Evolutionary conservation across 768 basidiomycete species (phyloP).

Genomic region (Pisolithus marmoratus): DNA sequence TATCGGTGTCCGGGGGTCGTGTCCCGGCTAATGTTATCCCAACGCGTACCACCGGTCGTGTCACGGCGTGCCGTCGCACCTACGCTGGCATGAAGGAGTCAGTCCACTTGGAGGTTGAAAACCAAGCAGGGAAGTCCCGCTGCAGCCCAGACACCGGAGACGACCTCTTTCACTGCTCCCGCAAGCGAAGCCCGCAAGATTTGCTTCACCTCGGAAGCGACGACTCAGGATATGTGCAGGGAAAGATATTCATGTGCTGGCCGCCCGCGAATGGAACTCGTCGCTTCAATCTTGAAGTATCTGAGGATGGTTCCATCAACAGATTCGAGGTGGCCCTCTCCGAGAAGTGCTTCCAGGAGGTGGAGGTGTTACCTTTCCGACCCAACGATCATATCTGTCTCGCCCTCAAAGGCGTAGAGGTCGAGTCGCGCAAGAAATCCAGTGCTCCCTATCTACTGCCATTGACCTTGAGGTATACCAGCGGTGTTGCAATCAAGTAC

Average conservation of each 20-base stretch:
- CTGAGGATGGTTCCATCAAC: constrained; percentile 10
- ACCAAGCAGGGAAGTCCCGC: background rate
- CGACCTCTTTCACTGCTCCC: constrained; percentile 18
- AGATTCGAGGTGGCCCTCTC: constrained; percentile 37
- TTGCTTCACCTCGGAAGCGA: constrained; percentile 26
- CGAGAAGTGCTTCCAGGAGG: constrained; percentile 26
- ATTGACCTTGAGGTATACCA: constrained; percentile 35
- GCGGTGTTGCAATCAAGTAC: constrained; percentile 40
- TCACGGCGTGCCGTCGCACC: too few species aligned
- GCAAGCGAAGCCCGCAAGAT: constrained; percentile 26
- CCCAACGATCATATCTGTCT: constrained; percentile 40
- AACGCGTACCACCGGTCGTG: background rate
- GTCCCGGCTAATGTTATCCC: background rate
- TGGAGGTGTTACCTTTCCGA: constrained; percentile 34
- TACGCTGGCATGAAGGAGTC: constrained; percentile 2
- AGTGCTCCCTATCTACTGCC: constrained; percentile 32
- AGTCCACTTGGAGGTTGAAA: background rate
- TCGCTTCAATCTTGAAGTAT: constrained; percentile 27
- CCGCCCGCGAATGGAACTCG: constrained; percentile 21
- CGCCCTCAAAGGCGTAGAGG: constrained; percentile 39
- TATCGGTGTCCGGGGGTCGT: background rate
- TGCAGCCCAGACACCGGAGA: constrained; percentile 2
- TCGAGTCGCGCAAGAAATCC: constrained; percentile 25
- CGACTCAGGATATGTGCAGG: constrained; percentile 36
- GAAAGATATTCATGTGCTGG: constrained; percentile 44